phyloP scores from a whole-genome alignment of 177 flowering plant genomes.

The Viscum album region DNA sequence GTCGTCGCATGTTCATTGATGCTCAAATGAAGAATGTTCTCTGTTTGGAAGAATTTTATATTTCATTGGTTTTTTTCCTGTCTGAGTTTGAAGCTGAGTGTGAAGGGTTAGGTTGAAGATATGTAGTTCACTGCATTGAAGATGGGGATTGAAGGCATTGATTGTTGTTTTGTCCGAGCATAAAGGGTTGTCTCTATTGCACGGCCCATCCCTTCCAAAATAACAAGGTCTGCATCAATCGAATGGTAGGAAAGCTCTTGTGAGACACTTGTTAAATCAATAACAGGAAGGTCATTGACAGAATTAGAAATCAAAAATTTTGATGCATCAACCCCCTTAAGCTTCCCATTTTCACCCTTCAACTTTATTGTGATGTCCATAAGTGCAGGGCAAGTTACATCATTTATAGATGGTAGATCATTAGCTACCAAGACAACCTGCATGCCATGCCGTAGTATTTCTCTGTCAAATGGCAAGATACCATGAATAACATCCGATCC shows the following conservation, averaged over 20 bases:
- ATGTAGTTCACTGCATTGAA: no score
- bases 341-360: slow-evolving; percentile 72
- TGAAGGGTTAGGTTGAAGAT: no score
- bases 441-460: slow-evolving; percentile 62
- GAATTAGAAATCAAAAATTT: slow-evolving; percentile 86
- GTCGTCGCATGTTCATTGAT: no score
- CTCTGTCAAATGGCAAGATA: slow-evolving; percentile 87
- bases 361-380: slow-evolving; percentile 78
- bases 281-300: slow-evolving; percentile 96
- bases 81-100: no score
- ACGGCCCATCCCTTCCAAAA: slow-evolving; percentile 99
- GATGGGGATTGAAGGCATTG: no score
- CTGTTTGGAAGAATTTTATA: no score
- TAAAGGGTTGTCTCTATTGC: slow-evolving; percentile 97
- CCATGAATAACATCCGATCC: slow-evolving; percentile 97
- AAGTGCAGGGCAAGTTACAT: slow-evolving; percentile 74
- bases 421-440: slow-evolving; percentile 97
- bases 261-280: slow-evolving; percentile 73
- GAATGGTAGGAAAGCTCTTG: slow-evolving; percentile 84
- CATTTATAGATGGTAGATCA: slow-evolving; percentile 94
- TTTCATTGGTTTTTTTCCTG: no score
- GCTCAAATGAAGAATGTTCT: no score
- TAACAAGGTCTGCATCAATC: slow-evolving; percentile 77
- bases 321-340: slow-evolving; percentile 69
- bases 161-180: no score